Evolutionary conservation across 192 early-diverging fungal genomes (phyloP).

Genomic region (Mortierella hygrophila): DNA sequence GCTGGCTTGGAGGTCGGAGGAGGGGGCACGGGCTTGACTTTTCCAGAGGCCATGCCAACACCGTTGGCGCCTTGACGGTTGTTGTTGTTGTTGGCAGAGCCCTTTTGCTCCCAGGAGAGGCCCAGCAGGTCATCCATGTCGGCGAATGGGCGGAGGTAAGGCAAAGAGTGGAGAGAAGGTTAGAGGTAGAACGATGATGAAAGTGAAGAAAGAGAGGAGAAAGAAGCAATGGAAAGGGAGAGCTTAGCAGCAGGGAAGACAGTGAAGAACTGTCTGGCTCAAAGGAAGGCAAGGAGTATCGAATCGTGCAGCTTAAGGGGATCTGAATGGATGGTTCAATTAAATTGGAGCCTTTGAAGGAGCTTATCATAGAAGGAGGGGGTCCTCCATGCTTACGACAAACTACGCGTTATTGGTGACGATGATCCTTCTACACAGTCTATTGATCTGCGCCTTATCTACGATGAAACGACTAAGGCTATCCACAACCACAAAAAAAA

Average conservation of each 20-base stretch:
- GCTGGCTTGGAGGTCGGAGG: slow-evolving; percentile 29
- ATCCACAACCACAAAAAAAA: too few relatives aligned
- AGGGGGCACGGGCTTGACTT: slow-evolving; percentile 18
- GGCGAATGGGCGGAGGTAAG: not conserved
- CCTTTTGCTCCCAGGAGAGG: slow-evolving; percentile 48
- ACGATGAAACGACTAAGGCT: too few relatives aligned
- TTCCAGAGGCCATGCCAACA: not conserved
- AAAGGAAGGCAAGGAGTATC: not conserved
- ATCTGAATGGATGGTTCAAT: too few relatives aligned
- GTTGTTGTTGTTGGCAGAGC: not conserved
- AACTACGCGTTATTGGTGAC: too few relatives aligned
- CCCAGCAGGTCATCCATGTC: slow-evolving; percentile 49
- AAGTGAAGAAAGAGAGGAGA: not conserved
- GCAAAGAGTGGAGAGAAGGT: not conserved
- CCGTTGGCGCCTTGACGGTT: not conserved
- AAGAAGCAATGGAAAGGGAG: not conserved
- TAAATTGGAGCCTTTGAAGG: too few relatives aligned
- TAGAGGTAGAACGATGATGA: not conserved
- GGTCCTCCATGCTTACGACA: too few relatives aligned
- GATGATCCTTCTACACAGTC: too few relatives aligned
- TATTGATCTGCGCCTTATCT: too few relatives aligned
- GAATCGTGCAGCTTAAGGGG: not conserved
- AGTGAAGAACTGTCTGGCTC: not conserved
- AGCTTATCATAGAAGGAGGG: too few relatives aligned
- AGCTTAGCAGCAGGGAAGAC: too few relatives aligned